Conservation (phyloP, 371 early-diverging fungal species). For the Circinella minor region DNA sequence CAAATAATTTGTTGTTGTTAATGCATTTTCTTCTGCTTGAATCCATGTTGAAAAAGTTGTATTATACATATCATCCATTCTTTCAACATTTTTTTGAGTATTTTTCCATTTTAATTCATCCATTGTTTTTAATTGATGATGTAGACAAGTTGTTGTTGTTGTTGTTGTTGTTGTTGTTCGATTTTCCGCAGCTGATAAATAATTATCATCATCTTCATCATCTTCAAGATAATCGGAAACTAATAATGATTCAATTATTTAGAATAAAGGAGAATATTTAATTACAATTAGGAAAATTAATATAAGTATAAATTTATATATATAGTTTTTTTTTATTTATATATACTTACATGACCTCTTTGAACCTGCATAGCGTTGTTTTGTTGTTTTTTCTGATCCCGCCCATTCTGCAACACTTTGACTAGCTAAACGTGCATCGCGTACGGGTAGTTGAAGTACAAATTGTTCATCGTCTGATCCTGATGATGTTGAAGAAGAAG, state of each 20-base stretch:
- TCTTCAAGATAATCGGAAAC: conserved; percentile 6
- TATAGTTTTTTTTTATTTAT: too few relatives aligned
- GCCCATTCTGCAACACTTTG: conserved; percentile 8
- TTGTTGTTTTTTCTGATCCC: not conserved
- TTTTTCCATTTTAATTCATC: conserved; percentile 1
- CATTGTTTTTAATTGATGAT: not conserved
- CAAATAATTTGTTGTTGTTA: not conserved
- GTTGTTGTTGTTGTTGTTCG: not conserved
- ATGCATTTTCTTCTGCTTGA: conserved; percentile 7
- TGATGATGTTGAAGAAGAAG: not conserved
- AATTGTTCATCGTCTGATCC: not conserved
- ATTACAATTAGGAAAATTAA: too few relatives aligned
- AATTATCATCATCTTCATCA: not conserved
- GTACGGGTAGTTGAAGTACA: conserved; percentile 4
- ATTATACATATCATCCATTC: conserved; percentile 7
- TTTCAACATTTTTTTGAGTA: not conserved
- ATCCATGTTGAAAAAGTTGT: not conserved
- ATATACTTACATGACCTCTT: not conserved
- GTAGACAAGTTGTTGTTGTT: not conserved
- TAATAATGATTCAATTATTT: not conserved
- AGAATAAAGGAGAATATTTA: not conserved
- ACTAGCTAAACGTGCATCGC: conserved; percentile 5
- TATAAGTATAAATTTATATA: not conserved
- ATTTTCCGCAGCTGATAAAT: not conserved
- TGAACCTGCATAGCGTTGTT: not conserved